Percentiles rank a stretch among this genome's conserved stretches.
These are phyloP conservation scores for Eucalyptus paniculata DNA, from an alignment of 345 rosid genomes.

Conservation along the genomic window DNA sequence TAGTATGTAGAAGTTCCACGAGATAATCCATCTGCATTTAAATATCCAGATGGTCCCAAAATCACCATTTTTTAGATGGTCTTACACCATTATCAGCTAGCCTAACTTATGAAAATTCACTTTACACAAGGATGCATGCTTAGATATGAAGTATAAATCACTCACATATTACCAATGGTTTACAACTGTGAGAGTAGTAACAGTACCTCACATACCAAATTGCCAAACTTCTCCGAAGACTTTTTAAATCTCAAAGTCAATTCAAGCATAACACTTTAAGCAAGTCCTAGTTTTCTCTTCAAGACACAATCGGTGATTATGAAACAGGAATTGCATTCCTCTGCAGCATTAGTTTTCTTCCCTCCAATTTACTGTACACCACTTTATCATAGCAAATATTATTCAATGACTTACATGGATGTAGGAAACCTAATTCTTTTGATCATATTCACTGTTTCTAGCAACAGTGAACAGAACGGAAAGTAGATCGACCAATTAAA, in stretches of 20 bases:
- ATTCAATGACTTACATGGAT: background rate
- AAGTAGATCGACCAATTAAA: background rate
- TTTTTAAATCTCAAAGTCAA: background rate
- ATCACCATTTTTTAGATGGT: background rate
- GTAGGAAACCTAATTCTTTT: background rate
- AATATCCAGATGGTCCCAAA: background rate
- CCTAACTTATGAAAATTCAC: background rate
- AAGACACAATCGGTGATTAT: background rate
- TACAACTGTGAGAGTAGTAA: background rate
- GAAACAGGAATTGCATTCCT: background rate
- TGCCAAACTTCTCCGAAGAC: background rate
- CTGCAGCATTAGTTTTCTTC: background rate
- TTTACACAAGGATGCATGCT: background rate
- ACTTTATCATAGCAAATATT: background rate
- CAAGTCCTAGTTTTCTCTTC: background rate
- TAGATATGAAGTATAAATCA: background rate
- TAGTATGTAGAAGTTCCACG: background rate
- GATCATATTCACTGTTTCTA: background rate
- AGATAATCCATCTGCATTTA: background rate
- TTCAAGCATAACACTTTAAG: background rate
- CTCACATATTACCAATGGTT: background rate
- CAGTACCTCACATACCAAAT: background rate
- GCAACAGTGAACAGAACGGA: background rate
- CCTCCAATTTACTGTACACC: background rate
- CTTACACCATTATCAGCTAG: background rate